phyloP scores from a whole-genome alignment of 768 basidiomycete genomes.

The Lactarius vividus region DNA sequence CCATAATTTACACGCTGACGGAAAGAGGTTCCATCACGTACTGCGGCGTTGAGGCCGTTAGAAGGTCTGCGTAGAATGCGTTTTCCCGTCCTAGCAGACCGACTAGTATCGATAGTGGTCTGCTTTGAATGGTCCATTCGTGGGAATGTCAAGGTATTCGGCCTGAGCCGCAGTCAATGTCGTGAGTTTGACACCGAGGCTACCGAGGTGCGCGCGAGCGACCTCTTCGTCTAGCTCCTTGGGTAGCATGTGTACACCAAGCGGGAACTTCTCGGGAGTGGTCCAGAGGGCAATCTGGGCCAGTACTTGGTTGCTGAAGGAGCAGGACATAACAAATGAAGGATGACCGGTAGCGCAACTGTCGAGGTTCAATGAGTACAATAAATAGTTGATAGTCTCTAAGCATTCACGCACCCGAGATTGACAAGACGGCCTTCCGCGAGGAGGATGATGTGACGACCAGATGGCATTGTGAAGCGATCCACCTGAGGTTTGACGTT shows the following conservation, averaged over 20 bases:
- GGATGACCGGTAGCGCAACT: slow-evolving; percentile 98
- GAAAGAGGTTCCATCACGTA: slow-evolving; percentile 57
- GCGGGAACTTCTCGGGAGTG: slow-evolving; percentile 84
- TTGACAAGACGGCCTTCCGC: slow-evolving; percentile 99
- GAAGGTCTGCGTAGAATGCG: slow-evolving; percentile 2
- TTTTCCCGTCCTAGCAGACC: slow-evolving; percentile 18
- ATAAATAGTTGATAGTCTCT: background rate
- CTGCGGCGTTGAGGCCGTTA: slow-evolving; percentile 75
- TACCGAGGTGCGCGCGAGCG: slow-evolving; percentile 89
- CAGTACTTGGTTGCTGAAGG: slow-evolving; percentile 97
- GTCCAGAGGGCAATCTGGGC: slow-evolving; percentile 99
- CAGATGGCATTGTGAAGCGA: slow-evolving; percentile 88
- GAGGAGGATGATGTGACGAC: slow-evolving; percentile 94
- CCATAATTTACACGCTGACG: slow-evolving; percentile 47
- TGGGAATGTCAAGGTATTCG: slow-evolving; percentile 87
- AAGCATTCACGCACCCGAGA: slow-evolving; percentile 63
- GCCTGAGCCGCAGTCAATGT: slow-evolving; percentile 70
- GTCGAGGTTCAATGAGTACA: slow-evolving; percentile 1
- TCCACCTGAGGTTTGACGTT: slow-evolving; percentile 99
- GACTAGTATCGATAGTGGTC: slow-evolving; percentile 63
- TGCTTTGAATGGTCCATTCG: slow-evolving; percentile 76
- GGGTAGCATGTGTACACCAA: slow-evolving; percentile 98
- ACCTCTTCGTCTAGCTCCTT: slow-evolving; percentile 99
- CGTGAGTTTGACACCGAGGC: slow-evolving; percentile 94
- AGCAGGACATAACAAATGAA: slow-evolving; percentile 99